These are phyloP conservation scores for Backusella tarrabulga DNA, from an alignment of 192 early-diverging fungal genomes.

Conservation along the genomic window DNA sequence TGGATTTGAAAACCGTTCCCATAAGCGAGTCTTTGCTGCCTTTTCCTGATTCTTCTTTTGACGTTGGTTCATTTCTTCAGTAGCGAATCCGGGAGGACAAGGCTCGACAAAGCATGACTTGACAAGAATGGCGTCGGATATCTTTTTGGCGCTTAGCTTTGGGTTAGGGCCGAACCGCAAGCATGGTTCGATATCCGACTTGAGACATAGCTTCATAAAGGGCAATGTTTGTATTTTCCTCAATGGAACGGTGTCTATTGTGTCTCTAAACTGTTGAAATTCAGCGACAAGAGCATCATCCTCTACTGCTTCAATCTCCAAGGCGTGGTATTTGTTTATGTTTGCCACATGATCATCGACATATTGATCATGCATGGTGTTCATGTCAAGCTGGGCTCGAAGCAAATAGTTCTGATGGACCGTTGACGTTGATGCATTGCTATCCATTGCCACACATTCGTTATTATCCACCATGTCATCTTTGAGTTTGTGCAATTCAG, in stretches of 20 bases:
- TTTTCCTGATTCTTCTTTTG: constrained; percentile 41
- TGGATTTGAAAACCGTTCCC: constrained; percentile 43
- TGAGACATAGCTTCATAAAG: constrained; percentile 83
- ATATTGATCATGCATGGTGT: background rate
- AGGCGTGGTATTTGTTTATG: background rate
- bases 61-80: constrained; percentile 22
- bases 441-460: constrained; percentile 20
- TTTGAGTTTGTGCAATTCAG: constrained; percentile 77
- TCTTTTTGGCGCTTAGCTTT: constrained; percentile 76
- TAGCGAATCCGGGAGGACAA: constrained; percentile 43
- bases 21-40: constrained; percentile 43
- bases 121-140: constrained; percentile 79
- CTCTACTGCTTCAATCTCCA: constrained; percentile 38
- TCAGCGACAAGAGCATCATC: constrained; percentile 75
- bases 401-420: constrained; percentile 17
- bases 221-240: constrained; percentile 66
- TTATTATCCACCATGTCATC: constrained; percentile 64
- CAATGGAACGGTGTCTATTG: constrained; percentile 59
- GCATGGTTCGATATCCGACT: constrained; percentile 75
- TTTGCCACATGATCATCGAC: background rate
- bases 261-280: constrained; percentile 80
- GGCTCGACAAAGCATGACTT: constrained; percentile 88
- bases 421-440: constrained; percentile 13
- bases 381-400: constrained; percentile 45
- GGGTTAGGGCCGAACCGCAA: constrained; percentile 67